Conservation (phyloP, 2,329 filamentous ascomycete species). For the Stachybotrys echinatus region DNA sequence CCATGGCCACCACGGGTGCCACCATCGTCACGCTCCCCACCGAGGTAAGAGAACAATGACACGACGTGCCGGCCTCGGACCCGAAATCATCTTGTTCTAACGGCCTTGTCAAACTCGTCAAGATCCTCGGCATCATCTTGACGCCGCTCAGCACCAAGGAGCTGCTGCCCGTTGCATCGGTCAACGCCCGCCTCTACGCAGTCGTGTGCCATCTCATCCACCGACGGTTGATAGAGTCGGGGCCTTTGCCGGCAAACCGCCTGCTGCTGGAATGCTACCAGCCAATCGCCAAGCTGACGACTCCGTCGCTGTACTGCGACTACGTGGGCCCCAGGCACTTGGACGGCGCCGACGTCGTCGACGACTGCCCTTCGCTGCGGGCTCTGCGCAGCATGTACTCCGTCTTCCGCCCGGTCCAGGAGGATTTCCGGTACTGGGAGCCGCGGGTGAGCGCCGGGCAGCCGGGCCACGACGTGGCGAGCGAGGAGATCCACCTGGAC, state of each 20-base stretch:
- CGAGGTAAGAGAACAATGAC: background rate
- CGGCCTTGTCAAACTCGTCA: too few relatives aligned
- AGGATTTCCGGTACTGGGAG: conserved; percentile 26
- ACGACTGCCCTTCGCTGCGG: conserved; percentile 15
- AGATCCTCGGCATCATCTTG: conserved; percentile 47
- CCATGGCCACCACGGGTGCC: too few relatives aligned
- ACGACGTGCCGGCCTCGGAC: background rate
- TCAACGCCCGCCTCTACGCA: conserved; percentile 59
- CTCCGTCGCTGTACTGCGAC: conserved; percentile 62
- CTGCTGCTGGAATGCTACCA: conserved; percentile 77
- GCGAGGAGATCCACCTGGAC: conserved; percentile 55
- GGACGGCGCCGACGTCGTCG: conserved; percentile 6
- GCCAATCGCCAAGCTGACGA: conserved; percentile 61
- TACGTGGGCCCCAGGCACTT: conserved; percentile 51
- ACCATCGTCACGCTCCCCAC: background rate
- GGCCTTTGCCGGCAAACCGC: conserved; percentile 36
- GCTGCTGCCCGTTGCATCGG: conserved; percentile 51
- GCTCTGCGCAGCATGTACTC: conserved; percentile 59
- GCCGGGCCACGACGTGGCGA: conserved; percentile 14
- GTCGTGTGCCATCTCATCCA: conserved; percentile 60
- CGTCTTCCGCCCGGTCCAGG: conserved; percentile 57
- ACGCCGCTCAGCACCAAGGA: conserved; percentile 39
- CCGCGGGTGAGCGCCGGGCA: background rate
- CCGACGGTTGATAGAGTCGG: conserved; percentile 47
- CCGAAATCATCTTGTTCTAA: too few relatives aligned